Evolutionary conservation across 768 basidiomycete genomes (phyloP).

Genomic region (Pulveroboletus sp.): DNA sequence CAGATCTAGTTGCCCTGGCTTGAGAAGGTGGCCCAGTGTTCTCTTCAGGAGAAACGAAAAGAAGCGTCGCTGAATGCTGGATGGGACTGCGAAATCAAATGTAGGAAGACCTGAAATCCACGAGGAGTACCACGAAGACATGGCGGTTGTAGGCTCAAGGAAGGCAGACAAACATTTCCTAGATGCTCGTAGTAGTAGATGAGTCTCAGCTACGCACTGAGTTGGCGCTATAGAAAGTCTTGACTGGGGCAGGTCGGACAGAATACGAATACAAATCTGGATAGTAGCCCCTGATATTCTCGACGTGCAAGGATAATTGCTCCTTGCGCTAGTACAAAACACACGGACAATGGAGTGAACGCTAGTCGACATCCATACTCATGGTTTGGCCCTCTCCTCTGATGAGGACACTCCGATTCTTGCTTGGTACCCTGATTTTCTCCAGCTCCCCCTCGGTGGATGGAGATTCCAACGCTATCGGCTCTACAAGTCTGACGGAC

Average conservation of each 20-base stretch:
- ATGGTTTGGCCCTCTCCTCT: slow-evolving; percentile 82
- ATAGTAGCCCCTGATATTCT: slow-evolving; percentile 16
- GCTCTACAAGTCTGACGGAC: slow-evolving; percentile 64
- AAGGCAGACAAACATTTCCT: slow-evolving; percentile 15
- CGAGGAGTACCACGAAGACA: slow-evolving; percentile 58
- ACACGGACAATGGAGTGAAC: not conserved
- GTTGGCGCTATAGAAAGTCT: slow-evolving; percentile 4
- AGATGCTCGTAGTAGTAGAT: not conserved
- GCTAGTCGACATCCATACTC: slow-evolving; percentile 84
- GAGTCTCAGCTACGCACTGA: not conserved
- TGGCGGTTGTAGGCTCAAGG: slow-evolving; percentile 21
- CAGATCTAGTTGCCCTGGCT: slow-evolving; percentile 83
- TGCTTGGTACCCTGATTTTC: slow-evolving; percentile 71
- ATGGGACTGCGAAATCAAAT: slow-evolving; percentile 62
- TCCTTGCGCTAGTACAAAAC: not conserved
- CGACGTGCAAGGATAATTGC: no score
- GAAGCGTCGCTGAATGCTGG: slow-evolving; percentile 80
- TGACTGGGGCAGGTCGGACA: not conserved
- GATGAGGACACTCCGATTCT: slow-evolving; percentile 67
- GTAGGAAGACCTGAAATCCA: slow-evolving; percentile 51
- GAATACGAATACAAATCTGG: slow-evolving; percentile 14
- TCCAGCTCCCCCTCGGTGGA: slow-evolving; percentile 54
- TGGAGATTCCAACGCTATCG: slow-evolving; percentile 42
- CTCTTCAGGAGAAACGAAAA: slow-evolving; percentile 85
- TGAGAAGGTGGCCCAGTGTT: slow-evolving; percentile 78